These are phyloP conservation scores for Chimonanthus praecox DNA, from an alignment of 164 flowering plant species.

Conservation along the genomic window DNA sequence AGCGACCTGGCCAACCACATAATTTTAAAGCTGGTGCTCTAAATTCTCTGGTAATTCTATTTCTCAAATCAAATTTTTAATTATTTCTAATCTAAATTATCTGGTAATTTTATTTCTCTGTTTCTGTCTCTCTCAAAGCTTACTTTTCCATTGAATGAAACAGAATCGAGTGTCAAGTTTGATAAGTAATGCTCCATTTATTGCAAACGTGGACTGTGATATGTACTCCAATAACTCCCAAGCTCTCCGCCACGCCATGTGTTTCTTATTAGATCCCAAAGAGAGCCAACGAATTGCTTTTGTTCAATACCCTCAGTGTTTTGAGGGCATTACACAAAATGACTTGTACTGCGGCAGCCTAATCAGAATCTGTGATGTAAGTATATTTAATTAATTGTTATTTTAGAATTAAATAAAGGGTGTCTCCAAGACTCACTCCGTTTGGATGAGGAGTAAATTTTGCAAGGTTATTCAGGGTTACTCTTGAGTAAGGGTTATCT, in stretches of 20 bases:
- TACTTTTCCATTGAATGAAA: neutral
- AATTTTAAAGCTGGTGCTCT: conserved; percentile 61
- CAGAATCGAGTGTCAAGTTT: conserved; percentile 29
- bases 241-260: conserved; percentile 21
- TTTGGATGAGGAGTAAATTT: too few relatives aligned
- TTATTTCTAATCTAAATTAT: too few relatives aligned
- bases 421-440: too few relatives aligned
- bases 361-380: conserved; percentile 23
- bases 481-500: too few relatives aligned
- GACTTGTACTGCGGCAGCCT: conserved; percentile 25
- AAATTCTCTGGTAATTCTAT: conserved; percentile 25
- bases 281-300: conserved; percentile 19
- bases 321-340: conserved; percentile 15
- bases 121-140: neutral
- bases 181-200: conserved; percentile 30
- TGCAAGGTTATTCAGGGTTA: too few relatives aligned
- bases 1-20: conserved; percentile 36
- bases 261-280: conserved; percentile 24
- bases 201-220: conserved; percentile 31
- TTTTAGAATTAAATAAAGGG: too few relatives aligned
- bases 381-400: neutral
- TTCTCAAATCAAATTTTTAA: too few relatives aligned
- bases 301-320: conserved; percentile 32
- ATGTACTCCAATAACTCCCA: conserved; percentile 30
- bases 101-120: too few relatives aligned